Conservation (phyloP, 2,329 filamentous ascomycete genomes). For the Alternaria alternata region DNA sequence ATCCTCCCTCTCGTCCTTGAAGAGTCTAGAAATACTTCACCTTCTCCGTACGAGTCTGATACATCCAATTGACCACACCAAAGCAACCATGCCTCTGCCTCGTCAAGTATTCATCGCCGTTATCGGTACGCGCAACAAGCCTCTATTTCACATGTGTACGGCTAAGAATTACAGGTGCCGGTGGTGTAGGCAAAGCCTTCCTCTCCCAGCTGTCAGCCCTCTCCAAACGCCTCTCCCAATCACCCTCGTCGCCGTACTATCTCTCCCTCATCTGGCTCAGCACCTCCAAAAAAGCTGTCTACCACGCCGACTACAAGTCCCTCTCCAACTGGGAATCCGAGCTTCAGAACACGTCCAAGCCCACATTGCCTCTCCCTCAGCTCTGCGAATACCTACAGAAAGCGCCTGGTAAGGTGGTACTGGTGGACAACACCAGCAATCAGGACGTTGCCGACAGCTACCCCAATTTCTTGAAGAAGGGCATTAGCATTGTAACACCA, state of each 20-base stretch:
- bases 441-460: slow-evolving; percentile 85
- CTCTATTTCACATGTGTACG: slow-evolving; percentile 5
- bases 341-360: slow-evolving; percentile 69
- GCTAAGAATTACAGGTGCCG: slow-evolving; percentile 69
- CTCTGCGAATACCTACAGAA: slow-evolving; percentile 79
- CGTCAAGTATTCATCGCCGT: slow-evolving; percentile 59
- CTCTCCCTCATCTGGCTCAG: slow-evolving; percentile 85
- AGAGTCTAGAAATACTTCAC: neutral
- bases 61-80: slow-evolving; percentile 7
- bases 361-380: slow-evolving; percentile 72
- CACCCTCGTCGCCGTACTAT: slow-evolving; percentile 67
- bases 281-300: slow-evolving; percentile 83
- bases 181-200: slow-evolving; percentile 93
- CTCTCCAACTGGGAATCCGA: slow-evolving; percentile 67
- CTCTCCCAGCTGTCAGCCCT: slow-evolving; percentile 79
- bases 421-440: slow-evolving; percentile 96
- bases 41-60: neutral
- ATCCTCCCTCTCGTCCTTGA: neutral
- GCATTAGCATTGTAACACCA: slow-evolving; percentile 91
- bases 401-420: slow-evolving; percentile 78
- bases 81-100: slow-evolving; percentile 49
- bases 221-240: slow-evolving; percentile 64
- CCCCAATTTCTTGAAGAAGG: slow-evolving; percentile 78
- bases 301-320: slow-evolving; percentile 74
- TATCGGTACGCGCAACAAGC: slow-evolving; percentile 47